Evolutionary conservation across 768 basidiomycete genomes (phyloP).

Genomic region (Leccinum olivaceopallidum): DNA sequence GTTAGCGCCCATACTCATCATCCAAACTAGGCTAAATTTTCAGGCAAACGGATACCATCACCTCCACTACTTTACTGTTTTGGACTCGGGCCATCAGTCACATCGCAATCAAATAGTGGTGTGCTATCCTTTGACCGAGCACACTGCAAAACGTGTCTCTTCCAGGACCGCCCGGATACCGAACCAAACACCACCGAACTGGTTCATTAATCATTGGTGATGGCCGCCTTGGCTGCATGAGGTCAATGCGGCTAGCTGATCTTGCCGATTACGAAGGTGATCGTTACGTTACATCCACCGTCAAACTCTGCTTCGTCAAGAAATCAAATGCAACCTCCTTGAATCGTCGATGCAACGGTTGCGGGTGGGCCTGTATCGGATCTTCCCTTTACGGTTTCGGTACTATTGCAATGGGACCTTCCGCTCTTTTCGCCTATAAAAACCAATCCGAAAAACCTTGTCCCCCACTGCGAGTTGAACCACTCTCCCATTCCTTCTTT

Average conservation of each 20-base stretch:
- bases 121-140: neutral
- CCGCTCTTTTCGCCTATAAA: constrained; percentile 25
- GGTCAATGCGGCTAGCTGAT: constrained; percentile 8
- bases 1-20: neutral
- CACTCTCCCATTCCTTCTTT: neutral
- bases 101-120: neutral
- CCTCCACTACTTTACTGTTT: neutral
- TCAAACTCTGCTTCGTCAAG: neutral
- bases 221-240: constrained; percentile 4
- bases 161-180: neutral
- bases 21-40: neutral
- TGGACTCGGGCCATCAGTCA: neutral
- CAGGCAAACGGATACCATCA: neutral
- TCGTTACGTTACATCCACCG: neutral
- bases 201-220: constrained; percentile 2
- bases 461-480: neutral
- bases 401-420: neutral
- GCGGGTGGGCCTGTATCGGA: constrained; percentile 2
- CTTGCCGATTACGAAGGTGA: constrained; percentile 15
- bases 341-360: constrained; percentile 8
- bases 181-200: constrained; percentile 3
- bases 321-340: constrained; percentile 7
- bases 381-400: constrained; percentile 8
- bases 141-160: neutral
- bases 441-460: neutral